Evolutionary conservation across 1,284 basidiomycete genomes (phyloP).

Genomic region (Ceratobasidium sp.): DNA sequence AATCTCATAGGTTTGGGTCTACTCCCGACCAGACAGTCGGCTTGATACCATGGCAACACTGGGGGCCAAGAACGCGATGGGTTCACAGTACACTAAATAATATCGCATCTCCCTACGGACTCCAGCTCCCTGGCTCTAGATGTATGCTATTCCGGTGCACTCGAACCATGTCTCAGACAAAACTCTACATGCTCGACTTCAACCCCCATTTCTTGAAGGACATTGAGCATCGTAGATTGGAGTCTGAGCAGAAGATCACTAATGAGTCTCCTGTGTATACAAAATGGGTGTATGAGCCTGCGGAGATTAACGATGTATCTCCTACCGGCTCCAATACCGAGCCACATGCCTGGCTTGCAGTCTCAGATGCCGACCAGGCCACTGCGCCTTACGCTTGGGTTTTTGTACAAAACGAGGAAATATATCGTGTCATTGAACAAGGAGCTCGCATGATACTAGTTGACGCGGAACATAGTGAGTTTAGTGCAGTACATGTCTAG

Average conservation of each 20-base stretch:
- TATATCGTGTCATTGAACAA: background rate
- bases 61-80: constrained; percentile 9
- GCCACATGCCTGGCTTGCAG: background rate
- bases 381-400: constrained; percentile 4
- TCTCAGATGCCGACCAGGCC: background rate
- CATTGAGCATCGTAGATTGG: background rate
- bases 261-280: background rate
- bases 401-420: background rate
- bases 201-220: background rate
- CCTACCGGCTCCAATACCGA: background rate
- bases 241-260: background rate
- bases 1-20: background rate
- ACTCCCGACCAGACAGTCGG: background rate
- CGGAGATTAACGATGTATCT: background rate
- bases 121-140: background rate
- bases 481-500: background rate
- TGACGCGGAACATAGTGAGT: constrained; percentile 2
- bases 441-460: background rate
- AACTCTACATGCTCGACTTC: background rate
- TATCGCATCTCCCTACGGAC: background rate
- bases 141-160: background rate
- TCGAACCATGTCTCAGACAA: background rate
- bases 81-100: background rate
- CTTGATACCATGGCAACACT: background rate
- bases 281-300: background rate